A percentile compares a stretch with the other conserved stretches of the same genome.
Conservation (phyloP, 331 rosid genomes). For the Quercus phellos region DNA sequence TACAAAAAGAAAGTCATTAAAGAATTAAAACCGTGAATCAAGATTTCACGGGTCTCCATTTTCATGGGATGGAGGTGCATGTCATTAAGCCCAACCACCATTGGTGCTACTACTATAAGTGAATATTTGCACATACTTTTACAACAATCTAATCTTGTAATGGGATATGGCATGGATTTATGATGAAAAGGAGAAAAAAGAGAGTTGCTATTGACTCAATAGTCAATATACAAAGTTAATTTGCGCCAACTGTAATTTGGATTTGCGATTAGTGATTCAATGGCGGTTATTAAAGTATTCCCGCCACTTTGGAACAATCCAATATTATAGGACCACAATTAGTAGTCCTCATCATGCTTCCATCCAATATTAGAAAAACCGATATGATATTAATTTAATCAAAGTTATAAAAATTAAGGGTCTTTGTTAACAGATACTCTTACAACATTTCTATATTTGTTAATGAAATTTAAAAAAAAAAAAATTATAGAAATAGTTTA, state of each 20-base stretch:
- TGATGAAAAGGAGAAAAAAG: background rate
- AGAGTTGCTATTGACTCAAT: background rate
- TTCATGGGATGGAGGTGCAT: background rate
- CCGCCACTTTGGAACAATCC: constrained; percentile 25
- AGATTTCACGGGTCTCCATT: background rate
- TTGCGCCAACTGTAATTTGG: background rate
- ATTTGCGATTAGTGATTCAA: background rate
- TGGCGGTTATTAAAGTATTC: constrained; percentile 22
- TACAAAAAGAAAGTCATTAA: too few species aligned
- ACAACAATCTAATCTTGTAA: too few species aligned
- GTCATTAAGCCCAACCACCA: background rate
- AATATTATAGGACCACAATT: constrained; percentile 17
- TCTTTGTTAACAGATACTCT: too few species aligned
- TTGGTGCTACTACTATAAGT: too few species aligned
- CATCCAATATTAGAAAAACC: background rate
- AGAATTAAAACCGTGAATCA: too few species aligned
- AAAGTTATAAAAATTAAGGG: too few species aligned
- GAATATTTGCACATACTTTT: too few species aligned
- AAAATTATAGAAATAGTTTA: too few species aligned
- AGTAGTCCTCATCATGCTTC: background rate
- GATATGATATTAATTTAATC: background rate
- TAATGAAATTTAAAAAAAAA: too few species aligned
- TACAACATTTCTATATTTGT: too few species aligned
- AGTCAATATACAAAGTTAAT: background rate
- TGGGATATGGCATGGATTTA: too few species aligned